Conservation (phyloP, 768 basidiomycete species). For the Russula foetens region DNA sequence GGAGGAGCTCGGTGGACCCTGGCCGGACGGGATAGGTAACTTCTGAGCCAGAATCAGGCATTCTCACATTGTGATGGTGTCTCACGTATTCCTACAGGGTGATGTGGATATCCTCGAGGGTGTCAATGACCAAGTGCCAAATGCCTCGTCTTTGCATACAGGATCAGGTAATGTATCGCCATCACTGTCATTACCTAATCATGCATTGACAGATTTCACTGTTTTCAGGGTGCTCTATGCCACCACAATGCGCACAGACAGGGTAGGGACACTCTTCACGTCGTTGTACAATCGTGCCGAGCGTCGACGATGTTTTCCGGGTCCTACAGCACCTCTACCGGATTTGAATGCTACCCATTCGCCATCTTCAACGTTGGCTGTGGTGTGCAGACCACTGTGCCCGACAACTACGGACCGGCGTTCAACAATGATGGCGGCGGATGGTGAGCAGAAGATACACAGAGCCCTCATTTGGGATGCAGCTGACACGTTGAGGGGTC, state of each 20-base stretch:
- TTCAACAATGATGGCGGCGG: conserved; percentile 58
- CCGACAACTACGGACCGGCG: conserved; percentile 44
- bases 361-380: conserved; percentile 48
- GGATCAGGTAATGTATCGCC: conserved; percentile 23
- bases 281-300: no score
- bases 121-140: conserved; percentile 47
- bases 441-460: no score
- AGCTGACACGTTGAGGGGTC: no score
- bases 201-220: background rate
- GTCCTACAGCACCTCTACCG: conserved; percentile 23
- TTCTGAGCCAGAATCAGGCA: background rate
- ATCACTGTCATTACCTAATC: background rate
- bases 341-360: conserved; percentile 42
- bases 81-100: conserved; percentile 30
- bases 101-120: conserved; percentile 51
- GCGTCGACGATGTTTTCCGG: background rate
- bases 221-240: conserved; percentile 49
- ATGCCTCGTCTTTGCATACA: conserved; percentile 51
- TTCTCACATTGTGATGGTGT: conserved; percentile 1
- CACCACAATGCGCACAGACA: conserved; percentile 34
- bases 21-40: conserved; percentile 39
- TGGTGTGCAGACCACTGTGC: conserved; percentile 35
- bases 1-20: conserved; percentile 46
- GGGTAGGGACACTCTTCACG: conserved; percentile 31
- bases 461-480: no score